phyloP scores from a whole-genome alignment of 768 basidiomycete species.

The Butyriboletus loyo region DNA sequence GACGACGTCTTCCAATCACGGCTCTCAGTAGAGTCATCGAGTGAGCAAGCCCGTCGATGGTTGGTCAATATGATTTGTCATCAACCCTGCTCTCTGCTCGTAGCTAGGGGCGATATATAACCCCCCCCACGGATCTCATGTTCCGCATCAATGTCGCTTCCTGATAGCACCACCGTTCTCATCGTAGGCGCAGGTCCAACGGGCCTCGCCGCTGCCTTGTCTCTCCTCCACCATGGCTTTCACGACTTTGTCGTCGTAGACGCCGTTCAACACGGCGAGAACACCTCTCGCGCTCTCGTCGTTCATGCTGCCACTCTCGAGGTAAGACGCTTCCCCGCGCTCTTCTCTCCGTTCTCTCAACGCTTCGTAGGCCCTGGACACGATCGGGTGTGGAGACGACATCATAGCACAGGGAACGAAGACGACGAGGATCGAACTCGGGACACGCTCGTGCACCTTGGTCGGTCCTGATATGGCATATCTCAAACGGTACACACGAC shows the following conservation, averaged over 20 bases:
- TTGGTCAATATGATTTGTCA: not conserved
- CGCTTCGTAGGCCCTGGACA: slow-evolving; percentile 34
- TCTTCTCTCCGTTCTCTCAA: not conserved
- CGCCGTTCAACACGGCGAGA: slow-evolving; percentile 30
- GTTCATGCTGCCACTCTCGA: slow-evolving; percentile 57
- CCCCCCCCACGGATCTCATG: too few species aligned
- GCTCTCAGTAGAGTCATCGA: too few species aligned
- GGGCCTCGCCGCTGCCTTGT: slow-evolving; percentile 47
- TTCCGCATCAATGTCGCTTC: too few species aligned
- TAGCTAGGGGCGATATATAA: too few species aligned
- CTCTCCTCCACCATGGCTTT: slow-evolving; percentile 42
- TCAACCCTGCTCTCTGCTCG: not conserved
- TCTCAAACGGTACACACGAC: slow-evolving; percentile 42
- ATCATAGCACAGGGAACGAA: slow-evolving; percentile 41
- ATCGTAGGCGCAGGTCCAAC: slow-evolving; percentile 52
- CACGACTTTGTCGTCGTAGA: slow-evolving; percentile 46
- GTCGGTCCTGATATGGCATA: slow-evolving; percentile 30
- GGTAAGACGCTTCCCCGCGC: slow-evolving; percentile 21
- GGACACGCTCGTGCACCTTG: slow-evolving; percentile 31
- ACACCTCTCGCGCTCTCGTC: slow-evolving; percentile 45
- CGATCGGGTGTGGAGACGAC: slow-evolving; percentile 39
- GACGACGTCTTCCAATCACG: too few species aligned
- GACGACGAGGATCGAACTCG: slow-evolving; percentile 21
- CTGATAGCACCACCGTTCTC: slow-evolving; percentile 40
- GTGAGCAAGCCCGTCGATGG: too few species aligned